Evolutionary conservation across 129 eudicot species (phyloP).

Genomic region (Chrysanthemum seticuspe): DNA sequence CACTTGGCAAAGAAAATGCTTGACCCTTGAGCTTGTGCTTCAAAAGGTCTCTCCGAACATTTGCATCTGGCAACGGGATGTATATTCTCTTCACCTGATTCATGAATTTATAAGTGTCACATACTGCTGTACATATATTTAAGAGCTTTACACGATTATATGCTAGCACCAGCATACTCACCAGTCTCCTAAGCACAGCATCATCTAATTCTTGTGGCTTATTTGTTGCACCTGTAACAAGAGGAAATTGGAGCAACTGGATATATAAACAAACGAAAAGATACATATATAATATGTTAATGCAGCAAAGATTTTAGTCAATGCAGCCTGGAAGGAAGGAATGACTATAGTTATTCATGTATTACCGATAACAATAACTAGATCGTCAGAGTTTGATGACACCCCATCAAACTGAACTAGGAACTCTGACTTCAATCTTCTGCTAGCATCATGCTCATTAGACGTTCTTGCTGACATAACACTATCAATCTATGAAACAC

Average conservation of each 20-base stretch:
- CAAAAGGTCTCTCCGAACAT: conserved; percentile 62
- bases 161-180: conserved; percentile 37
- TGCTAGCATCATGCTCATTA: conserved; percentile 97
- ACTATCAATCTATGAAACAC: conserved; percentile 72
- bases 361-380: conserved; percentile 84
- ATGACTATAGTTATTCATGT: not conserved
- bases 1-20: conserved; percentile 90
- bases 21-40: conserved; percentile 91
- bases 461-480: conserved; percentile 93
- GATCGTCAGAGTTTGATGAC: conserved; percentile 72
- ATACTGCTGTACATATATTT: not conserved
- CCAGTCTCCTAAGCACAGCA: conserved; percentile 98
- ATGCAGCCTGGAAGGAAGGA: not conserved
- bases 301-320: not conserved
- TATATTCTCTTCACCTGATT: conserved; percentile 93
- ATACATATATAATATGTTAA: conserved; percentile 1
- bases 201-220: conserved; percentile 99
- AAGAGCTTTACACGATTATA: not conserved
- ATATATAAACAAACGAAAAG: not conserved
- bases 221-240: conserved; percentile 91
- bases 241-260: not conserved
- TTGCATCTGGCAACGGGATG: conserved; percentile 92
- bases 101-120: conserved; percentile 19
- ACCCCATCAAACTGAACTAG: conserved; percentile 99
- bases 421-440: conserved; percentile 95